Evolutionary conservation across 1,139 yeast genomes (phyloP), one percentile per base, ranked within the genome.

Genomic region (Geotrichum europaeum): DNA sequence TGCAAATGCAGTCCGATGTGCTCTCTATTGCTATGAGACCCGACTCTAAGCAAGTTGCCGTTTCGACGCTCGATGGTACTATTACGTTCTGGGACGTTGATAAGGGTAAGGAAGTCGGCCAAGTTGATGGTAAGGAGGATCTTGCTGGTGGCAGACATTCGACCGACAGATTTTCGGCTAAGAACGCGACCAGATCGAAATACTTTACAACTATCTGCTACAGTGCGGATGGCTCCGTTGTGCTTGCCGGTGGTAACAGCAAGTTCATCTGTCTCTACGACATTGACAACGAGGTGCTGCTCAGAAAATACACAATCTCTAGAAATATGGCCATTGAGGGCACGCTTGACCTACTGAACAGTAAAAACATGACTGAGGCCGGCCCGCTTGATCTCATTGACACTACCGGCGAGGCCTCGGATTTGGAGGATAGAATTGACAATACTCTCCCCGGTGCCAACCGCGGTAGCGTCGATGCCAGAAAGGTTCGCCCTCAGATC

Each of bases 181-280:
- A 85, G 62, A 91, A 89, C 71, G 84, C 97, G 1, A 85, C 89
- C 40, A 81, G 98, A 67, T 85, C 96, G 18, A 90, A 89, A 73
- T 84, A 83, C 72, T 92, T 94, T 75, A 86, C 91, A 6, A 83
- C 95, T 1, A 81, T 94, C 50, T 81, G 86, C 65, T 94, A 89
- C 73, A 88, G 96, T 66, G 87, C 92, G 67, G 99, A 94, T 75
- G 99, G 99, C 1, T 77, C 84, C 57, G 84, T 89, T 40, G 78
- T 94, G 53, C 84, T 92, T 60, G 98, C 97, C 6, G 99, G 92
- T 36, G 99, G 99, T 63, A 89, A 89, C 73, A 89, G 92, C 70
- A 90, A 91, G 69, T 87, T 92, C 58, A 86, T 95, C 52, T 92
- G 98, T 75, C 79, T 94, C 65, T 94, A 94, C 73, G 99, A 94